These are phyloP conservation scores for Cyanodermella asteris DNA, from an alignment of 2,329 filamentous ascomycete genomes.

Conservation along the genomic window DNA sequence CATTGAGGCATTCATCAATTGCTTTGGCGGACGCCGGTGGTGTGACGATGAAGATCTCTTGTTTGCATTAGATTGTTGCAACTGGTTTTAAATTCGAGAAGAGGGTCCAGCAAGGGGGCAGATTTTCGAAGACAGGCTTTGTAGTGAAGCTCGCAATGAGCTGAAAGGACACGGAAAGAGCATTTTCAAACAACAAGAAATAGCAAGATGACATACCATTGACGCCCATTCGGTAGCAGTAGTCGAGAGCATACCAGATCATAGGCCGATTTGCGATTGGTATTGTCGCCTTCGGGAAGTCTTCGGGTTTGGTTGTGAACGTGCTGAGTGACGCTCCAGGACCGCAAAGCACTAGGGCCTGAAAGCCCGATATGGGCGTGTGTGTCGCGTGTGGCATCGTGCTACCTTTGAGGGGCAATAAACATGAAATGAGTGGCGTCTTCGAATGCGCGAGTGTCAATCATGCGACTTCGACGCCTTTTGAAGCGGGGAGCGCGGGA, in stretches of 20 bases:
- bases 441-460: no score
- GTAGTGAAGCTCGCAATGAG: neutral
- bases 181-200: neutral
- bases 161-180: neutral
- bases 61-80: constrained; percentile 1
- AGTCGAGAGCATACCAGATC: constrained; percentile 27
- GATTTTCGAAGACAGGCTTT: constrained; percentile 1
- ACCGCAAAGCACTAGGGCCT: constrained; percentile 25
- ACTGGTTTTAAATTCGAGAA: neutral
- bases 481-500: no score
- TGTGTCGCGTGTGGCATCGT: constrained; percentile 11
- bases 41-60: constrained; percentile 25
- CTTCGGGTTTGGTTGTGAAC: constrained; percentile 26
- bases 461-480: no score
- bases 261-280: constrained; percentile 27
- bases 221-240: constrained; percentile 26
- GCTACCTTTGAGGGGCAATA: neutral
- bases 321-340: constrained; percentile 27
- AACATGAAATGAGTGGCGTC: no score
- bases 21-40: constrained; percentile 21
- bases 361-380: constrained; percentile 19
- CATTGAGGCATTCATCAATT: constrained; percentile 23
- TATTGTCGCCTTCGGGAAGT: constrained; percentile 27
- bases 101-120: constrained; percentile 1
- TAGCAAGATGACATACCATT: constrained; percentile 15